These are phyloP conservation scores for Quercus dentata DNA, from an alignment of 306 rosid genomes.

Conservation along the genomic window DNA sequence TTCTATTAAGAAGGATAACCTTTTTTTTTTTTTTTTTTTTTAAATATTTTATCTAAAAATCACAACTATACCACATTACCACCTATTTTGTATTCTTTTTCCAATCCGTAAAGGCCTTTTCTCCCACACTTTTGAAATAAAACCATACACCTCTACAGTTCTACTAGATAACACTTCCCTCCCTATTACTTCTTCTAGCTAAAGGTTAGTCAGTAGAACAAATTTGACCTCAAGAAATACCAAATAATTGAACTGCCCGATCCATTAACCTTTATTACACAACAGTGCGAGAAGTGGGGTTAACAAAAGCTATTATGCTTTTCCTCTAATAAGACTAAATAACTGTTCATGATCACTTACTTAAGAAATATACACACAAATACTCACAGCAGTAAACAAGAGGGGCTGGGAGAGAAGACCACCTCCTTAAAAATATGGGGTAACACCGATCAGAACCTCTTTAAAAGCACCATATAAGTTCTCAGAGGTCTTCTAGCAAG, in stretches of 20 bases:
- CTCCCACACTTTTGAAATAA: background rate
- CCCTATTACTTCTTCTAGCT: background rate
- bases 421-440: background rate
- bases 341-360: background rate
- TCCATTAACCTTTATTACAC: background rate
- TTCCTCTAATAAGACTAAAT: background rate
- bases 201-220: background rate
- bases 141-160: background rate
- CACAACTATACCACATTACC: background rate
- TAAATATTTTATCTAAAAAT: background rate
- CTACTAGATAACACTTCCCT: background rate
- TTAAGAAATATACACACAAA: background rate
- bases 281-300: background rate
- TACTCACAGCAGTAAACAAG: background rate
- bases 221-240: background rate
- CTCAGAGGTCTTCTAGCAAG: background rate
- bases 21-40: background rate
- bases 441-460: background rate
- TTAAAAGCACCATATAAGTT: background rate
- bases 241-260: background rate
- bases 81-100: background rate
- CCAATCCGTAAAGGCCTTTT: background rate
- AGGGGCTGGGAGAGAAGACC: background rate
- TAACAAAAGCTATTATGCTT: background rate
- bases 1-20: background rate